These are phyloP conservation scores for Nicotiana attenuata DNA, from an alignment of 257 asterid species.

Conservation along the genomic window DNA sequence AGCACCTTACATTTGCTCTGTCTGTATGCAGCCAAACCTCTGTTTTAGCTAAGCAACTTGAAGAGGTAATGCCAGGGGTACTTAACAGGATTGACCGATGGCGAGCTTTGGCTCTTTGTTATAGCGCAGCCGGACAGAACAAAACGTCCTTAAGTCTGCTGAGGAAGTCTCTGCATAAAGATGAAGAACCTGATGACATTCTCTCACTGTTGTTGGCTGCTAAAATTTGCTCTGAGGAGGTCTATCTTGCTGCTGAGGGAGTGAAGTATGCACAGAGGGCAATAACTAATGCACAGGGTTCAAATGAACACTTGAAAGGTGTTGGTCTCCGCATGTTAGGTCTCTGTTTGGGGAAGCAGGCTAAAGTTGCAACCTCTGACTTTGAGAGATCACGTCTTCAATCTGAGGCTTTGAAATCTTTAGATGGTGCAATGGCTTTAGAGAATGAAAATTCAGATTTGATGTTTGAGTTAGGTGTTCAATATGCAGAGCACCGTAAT, in stretches of 20 bases:
- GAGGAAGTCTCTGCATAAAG: slow-evolving; percentile 65
- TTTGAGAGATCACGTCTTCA: slow-evolving; percentile 90
- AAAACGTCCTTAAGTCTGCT: slow-evolving; percentile 63
- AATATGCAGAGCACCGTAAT: slow-evolving; percentile 84
- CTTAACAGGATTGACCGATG: slow-evolving; percentile 75
- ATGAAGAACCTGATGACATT: slow-evolving; percentile 82
- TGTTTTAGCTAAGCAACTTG: slow-evolving; percentile 79
- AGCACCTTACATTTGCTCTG: slow-evolving; percentile 86
- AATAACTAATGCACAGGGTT: slow-evolving; percentile 45
- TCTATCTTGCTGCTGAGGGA: slow-evolving; percentile 82
- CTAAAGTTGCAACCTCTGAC: slow-evolving; percentile 76
- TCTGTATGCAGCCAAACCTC: slow-evolving; percentile 81
- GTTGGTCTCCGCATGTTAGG: slow-evolving; percentile 80
- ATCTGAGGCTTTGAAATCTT: slow-evolving; percentile 82
- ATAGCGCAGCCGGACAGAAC: slow-evolving; percentile 64
- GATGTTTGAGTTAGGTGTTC: slow-evolving; percentile 76
- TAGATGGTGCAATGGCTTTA: slow-evolving; percentile 58
- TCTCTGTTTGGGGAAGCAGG: slow-evolving; percentile 87
- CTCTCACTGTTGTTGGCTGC: slow-evolving; percentile 74
- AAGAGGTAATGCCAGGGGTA: slow-evolving; percentile 84
- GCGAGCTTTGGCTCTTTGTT: slow-evolving; percentile 81
- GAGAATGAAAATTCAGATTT: slow-evolving; percentile 80
- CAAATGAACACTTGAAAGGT: slow-evolving; percentile 67
- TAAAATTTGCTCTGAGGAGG: slow-evolving; percentile 75
- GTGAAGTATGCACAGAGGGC: slow-evolving; percentile 73